Conservation (phyloP, 2,329 filamentous ascomycete genomes). For the Phyllosticta capitalensis region DNA sequence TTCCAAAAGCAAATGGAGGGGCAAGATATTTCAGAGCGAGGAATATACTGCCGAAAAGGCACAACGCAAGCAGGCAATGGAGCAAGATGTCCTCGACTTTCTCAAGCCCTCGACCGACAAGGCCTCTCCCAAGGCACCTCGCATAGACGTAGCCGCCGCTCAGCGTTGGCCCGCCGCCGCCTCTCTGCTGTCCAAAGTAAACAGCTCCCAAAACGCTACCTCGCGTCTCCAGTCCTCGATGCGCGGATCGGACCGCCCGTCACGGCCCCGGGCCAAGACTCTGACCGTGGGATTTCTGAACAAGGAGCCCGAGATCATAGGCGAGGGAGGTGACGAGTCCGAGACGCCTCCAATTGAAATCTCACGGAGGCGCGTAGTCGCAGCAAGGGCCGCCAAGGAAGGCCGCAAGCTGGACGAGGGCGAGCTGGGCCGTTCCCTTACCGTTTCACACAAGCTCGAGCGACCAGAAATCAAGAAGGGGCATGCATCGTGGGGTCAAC, state of each 20-base stretch:
- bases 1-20: slow-evolving; percentile 38
- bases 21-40: slow-evolving; percentile 39
- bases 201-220: slow-evolving; percentile 25
- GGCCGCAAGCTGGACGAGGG: slow-evolving; percentile 8
- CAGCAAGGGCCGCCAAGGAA: slow-evolving; percentile 5
- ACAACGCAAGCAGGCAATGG: slow-evolving; percentile 24
- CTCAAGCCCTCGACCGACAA: slow-evolving; percentile 44
- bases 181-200: slow-evolving; percentile 30
- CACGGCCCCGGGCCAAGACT: slow-evolving; percentile 49
- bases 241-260: slow-evolving; percentile 26
- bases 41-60: slow-evolving; percentile 22
- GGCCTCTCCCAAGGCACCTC: slow-evolving; percentile 24
- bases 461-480: slow-evolving; percentile 19
- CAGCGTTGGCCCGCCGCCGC: slow-evolving; percentile 43
- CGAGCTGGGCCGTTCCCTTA: slow-evolving; percentile 6
- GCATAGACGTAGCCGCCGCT: slow-evolving; percentile 41
- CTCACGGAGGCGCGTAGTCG: slow-evolving; percentile 30
- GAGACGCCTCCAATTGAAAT: slow-evolving; percentile 64
- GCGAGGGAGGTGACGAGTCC: slow-evolving; percentile 83
- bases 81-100: slow-evolving; percentile 48
- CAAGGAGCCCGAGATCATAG: slow-evolving; percentile 69
- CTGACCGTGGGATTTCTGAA: slow-evolving; percentile 67
- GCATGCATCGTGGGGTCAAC: slow-evolving; percentile 24
- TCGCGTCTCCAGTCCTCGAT: slow-evolving; percentile 20
- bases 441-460: slow-evolving; percentile 7